A percentile compares a stretch with the other conserved stretches of the same genome.
Conservation (phyloP, 371 early-diverging fungal species). For the Mortierella sp. region DNA sequence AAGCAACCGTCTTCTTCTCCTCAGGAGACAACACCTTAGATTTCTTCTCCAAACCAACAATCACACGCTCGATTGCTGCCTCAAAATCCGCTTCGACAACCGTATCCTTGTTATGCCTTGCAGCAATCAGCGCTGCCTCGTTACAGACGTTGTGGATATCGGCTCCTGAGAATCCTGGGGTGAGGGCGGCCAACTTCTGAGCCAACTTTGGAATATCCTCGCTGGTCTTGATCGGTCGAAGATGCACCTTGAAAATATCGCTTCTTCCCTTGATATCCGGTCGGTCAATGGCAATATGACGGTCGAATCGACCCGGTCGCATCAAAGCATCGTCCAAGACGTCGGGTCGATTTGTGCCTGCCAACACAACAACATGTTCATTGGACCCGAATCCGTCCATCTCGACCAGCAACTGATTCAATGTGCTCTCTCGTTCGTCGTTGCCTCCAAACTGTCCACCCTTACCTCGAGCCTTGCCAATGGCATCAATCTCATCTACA, state of each 20-base stretch:
- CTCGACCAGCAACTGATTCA: conserved; percentile 98
- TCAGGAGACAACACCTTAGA: conserved; percentile 94
- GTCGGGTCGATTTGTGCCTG: conserved; percentile 96
- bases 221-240: conserved; percentile 91
- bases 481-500: conserved; percentile 99
- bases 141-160: conserved; percentile 99
- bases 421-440: conserved; percentile 98
- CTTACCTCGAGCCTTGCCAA: conserved; percentile 97
- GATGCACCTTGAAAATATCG: conserved; percentile 95
- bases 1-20: conserved; percentile 98
- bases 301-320: conserved; percentile 99
- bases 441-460: conserved; percentile 95
- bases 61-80: conserved; percentile 97
- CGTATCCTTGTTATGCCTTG: conserved; percentile 79
- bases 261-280: conserved; percentile 97
- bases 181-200: conserved; percentile 89
- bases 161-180: conserved; percentile 99
- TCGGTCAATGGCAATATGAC: conserved; percentile 96
- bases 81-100: conserved; percentile 95
- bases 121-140: conserved; percentile 99
- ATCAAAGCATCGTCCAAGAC: conserved; percentile 93
- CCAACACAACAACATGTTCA: conserved; percentile 94
- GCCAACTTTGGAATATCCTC: conserved; percentile 84
- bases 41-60: conserved; percentile 98
- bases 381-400: conserved; percentile 98